Evolutionary conservation across 1,284 basidiomycete genomes (phyloP).

Genomic region (Hymenochaete sp.): DNA sequence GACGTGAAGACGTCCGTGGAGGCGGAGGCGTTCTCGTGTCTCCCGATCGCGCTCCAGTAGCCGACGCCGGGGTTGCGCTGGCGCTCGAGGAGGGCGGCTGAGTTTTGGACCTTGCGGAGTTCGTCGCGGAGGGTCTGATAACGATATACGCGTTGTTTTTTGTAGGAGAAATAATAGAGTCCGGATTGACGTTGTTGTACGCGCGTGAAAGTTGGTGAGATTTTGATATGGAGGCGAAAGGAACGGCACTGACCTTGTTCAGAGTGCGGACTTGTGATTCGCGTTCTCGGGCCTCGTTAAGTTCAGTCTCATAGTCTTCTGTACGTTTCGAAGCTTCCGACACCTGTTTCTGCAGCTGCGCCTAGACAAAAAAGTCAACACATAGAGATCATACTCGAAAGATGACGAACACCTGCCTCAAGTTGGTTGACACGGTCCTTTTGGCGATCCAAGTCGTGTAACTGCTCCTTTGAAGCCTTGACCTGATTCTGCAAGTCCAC

Average conservation of each 20-base stretch:
- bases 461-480: conserved; percentile 36
- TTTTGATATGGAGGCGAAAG: no score
- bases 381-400: neutral
- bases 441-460: conserved; percentile 40
- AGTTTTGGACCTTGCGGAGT: conserved; percentile 85
- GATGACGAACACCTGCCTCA: conserved; percentile 38
- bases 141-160: conserved; percentile 4
- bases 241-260: conserved; percentile 80
- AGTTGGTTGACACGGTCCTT: conserved; percentile 45
- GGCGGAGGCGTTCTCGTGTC: conserved; percentile 33
- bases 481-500: conserved; percentile 43
- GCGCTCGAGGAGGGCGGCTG: conserved; percentile 79
- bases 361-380: conserved; percentile 29
- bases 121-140: conserved; percentile 79
- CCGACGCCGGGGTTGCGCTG: conserved; percentile 90
- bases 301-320: conserved; percentile 41
- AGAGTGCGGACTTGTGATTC: conserved; percentile 58
- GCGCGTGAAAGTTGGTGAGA: no score
- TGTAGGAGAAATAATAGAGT: neutral
- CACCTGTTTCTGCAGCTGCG: conserved; percentile 34
- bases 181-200: neutral
- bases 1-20: conserved; percentile 36
- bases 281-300: conserved; percentile 56
- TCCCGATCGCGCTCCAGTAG: conserved; percentile 60
- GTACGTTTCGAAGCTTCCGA: conserved; percentile 38